These are phyloP conservation scores for Fusarium sp. DNA, from an alignment of 2,329 filamentous ascomycete species.

Conservation along the genomic window DNA sequence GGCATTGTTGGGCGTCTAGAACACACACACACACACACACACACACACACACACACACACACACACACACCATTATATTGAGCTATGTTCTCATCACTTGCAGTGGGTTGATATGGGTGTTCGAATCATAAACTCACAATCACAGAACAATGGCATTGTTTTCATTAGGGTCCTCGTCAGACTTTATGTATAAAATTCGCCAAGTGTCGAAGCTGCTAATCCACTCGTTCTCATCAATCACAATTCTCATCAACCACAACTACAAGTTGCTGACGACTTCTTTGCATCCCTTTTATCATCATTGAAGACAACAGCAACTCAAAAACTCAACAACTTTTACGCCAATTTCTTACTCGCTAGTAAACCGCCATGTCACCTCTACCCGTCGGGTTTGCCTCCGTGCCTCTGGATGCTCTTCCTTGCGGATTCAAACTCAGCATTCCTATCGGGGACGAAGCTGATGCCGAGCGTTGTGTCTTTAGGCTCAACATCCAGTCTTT, in stretches of 20 bases:
- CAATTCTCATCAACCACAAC: background rate
- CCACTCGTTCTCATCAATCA: conserved; percentile 1
- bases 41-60: too few relatives aligned
- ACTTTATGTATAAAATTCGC: background rate
- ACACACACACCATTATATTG: too few relatives aligned
- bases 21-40: too few relatives aligned
- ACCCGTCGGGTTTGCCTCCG: conserved; percentile 5
- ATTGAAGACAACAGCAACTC: conserved; percentile 4
- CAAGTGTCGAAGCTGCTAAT: background rate
- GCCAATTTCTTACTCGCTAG: background rate
- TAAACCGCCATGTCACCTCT: background rate
- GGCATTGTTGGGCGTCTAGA: too few relatives aligned
- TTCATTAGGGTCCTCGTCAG: background rate
- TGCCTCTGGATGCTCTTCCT: too few relatives aligned
- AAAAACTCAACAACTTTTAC: too few relatives aligned
- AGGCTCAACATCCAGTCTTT: conserved; percentile 22
- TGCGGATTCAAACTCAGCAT: conserved; percentile 15
- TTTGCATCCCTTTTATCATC: conserved; percentile 1
- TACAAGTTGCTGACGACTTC: conserved; percentile 6
- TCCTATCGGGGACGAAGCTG: conserved; percentile 3
- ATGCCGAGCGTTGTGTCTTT: conserved; percentile 1
- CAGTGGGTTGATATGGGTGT: background rate
- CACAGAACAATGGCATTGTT: conserved; percentile 3
- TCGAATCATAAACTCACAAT: background rate
- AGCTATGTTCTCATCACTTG: background rate